Percentiles rank a stretch among this genome's conserved stretches.
These are phyloP conservation scores for Phytophthora idaei DNA, from an alignment of 352 stramenopile species.

Conservation along the genomic window DNA sequence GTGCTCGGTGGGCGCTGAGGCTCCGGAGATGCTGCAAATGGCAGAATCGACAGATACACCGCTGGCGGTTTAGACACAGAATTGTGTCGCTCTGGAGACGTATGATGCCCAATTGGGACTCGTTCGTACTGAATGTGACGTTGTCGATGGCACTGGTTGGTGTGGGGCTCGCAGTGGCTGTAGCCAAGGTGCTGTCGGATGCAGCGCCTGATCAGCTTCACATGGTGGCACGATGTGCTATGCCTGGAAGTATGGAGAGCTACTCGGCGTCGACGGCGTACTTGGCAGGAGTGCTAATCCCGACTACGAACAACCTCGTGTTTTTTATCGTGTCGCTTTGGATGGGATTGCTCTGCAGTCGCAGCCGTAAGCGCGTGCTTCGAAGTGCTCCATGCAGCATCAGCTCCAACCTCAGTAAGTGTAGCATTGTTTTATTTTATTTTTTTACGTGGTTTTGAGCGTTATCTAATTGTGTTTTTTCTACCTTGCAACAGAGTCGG, in stretches of 20 bases:
- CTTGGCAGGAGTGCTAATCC: conserved; percentile 58
- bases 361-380: conserved; percentile 73
- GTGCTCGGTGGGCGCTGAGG: conserved; percentile 24
- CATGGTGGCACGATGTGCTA: conserved; percentile 50
- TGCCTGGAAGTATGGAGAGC: conserved; percentile 33
- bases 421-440: not conserved
- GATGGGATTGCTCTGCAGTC: conserved; percentile 79
- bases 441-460: not conserved
- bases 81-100: conserved; percentile 56
- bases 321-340: conserved; percentile 70
- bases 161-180: conserved; percentile 46
- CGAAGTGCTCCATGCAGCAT: conserved; percentile 61
- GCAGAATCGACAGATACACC: conserved; percentile 19
- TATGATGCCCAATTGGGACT: conserved; percentile 76
- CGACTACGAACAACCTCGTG: conserved; percentile 70
- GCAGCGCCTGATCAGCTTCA: conserved; percentile 31
- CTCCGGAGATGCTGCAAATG: conserved; percentile 33
- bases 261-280: conserved; percentile 48
- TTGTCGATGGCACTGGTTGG: conserved; percentile 57
- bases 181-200: conserved; percentile 45
- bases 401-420: conserved; percentile 79
- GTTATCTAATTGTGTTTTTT: conserved; percentile 1
- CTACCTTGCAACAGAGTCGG: conserved; percentile 49
- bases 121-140: conserved; percentile 63
- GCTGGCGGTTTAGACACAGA: conserved; percentile 30